phyloP scores from a whole-genome alignment of 805 yeast species.

The Saturnispora gosingensis region DNA sequence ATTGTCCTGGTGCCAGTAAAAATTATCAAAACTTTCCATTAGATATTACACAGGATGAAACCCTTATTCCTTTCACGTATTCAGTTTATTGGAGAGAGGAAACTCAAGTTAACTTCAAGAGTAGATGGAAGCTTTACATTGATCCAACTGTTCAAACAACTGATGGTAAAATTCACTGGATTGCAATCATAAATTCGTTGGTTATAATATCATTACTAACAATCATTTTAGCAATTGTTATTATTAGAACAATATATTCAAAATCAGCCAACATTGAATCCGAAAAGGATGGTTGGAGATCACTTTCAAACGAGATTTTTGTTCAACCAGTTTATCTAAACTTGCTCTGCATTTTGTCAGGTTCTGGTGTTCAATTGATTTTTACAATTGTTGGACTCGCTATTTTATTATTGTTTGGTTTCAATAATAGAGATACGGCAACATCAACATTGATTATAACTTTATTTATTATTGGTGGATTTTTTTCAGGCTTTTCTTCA shows the following conservation, averaged over 20 bases:
- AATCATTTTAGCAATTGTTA: constrained; percentile 53
- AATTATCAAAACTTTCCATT: constrained; percentile 50
- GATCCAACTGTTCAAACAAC: constrained; percentile 31
- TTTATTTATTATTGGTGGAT: constrained; percentile 60
- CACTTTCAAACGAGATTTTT: constrained; percentile 37
- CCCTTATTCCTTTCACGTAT: constrained; percentile 65
- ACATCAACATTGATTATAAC: constrained; percentile 51
- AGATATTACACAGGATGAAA: constrained; percentile 31
- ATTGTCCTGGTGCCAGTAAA: constrained; percentile 69
- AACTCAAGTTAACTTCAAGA: constrained; percentile 47
- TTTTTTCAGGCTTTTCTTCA: constrained; percentile 66
- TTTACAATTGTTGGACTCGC: constrained; percentile 58
- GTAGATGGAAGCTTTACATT: constrained; percentile 63
- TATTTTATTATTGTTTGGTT: constrained; percentile 45
- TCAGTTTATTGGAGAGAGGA: constrained; percentile 89
- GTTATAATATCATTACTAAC: constrained; percentile 56
- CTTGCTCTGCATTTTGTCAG: constrained; percentile 46
- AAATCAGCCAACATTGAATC: constrained; percentile 28
- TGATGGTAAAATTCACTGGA: constrained; percentile 59
- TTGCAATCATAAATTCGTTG: constrained; percentile 63
- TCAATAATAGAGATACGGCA: constrained; percentile 28
- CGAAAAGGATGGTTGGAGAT: constrained; percentile 8
- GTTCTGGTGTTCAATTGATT: constrained; percentile 68
- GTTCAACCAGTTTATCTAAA: constrained; percentile 40
- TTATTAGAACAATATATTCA: constrained; percentile 44